Conservation (phyloP, 148 eudicot genomes). For the Simmondsia chinensis region DNA sequence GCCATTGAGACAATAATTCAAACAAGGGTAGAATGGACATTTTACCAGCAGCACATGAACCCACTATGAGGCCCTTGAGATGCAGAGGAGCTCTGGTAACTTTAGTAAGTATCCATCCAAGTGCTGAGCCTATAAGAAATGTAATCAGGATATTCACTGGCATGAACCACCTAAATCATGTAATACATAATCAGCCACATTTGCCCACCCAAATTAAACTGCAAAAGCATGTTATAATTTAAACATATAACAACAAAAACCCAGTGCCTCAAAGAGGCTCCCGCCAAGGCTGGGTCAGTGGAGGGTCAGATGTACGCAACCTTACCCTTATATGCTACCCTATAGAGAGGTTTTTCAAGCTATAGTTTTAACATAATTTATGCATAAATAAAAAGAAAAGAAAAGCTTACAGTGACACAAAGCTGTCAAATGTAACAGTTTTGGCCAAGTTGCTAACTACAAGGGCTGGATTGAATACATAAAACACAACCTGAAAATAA, state of each 20-base stretch:
- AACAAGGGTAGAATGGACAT: neutral
- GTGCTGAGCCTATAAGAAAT: slow-evolving; percentile 27
- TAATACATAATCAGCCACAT: too few relatives aligned
- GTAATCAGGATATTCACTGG: slow-evolving; percentile 33
- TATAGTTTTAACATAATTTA: too few relatives aligned
- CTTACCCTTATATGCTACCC: too few relatives aligned
- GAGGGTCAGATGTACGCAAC: too few relatives aligned
- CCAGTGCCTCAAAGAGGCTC: too few relatives aligned
- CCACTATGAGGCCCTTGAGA: slow-evolving; percentile 35
- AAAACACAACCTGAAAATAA: slow-evolving; percentile 13
- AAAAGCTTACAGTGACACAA: slow-evolving; percentile 7
- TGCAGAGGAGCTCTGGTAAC: slow-evolving; percentile 29
- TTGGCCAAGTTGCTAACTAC: slow-evolving; percentile 12
- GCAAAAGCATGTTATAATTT: neutral
- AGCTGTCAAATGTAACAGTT: slow-evolving; percentile 12
- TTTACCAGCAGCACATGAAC: slow-evolving; percentile 40
- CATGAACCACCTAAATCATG: slow-evolving; percentile 49
- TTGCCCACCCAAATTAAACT: too few relatives aligned
- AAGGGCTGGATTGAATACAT: slow-evolving; percentile 21
- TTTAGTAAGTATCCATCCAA: slow-evolving; percentile 34
- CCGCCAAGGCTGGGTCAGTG: too few relatives aligned
- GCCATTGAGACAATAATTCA: neutral
- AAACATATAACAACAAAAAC: too few relatives aligned
- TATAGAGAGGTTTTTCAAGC: too few relatives aligned
- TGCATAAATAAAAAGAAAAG: neutral